A percentile compares a stretch with the other conserved stretches of the same genome.
These are phyloP conservation scores for Oryza meridionalis DNA, from an alignment of 176 grass and related monocot genomes.

Conservation along the genomic window DNA sequence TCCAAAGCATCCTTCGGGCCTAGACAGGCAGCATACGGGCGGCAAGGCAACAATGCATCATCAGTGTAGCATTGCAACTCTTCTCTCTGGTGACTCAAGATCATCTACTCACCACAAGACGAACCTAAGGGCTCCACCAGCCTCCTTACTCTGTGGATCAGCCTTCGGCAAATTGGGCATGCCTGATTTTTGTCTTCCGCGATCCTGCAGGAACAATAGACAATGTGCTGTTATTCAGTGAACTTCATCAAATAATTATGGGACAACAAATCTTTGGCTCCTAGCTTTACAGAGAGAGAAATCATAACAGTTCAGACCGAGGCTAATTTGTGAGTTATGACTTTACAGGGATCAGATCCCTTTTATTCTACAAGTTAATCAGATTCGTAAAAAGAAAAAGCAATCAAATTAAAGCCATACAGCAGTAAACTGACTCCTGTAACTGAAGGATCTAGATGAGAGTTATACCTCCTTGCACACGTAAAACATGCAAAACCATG, in stretches of 20 bases:
- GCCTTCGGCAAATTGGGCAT: constrained; percentile 46
- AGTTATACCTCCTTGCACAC: constrained; percentile 20
- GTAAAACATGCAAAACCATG: constrained; percentile 33
- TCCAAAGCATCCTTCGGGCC: background rate
- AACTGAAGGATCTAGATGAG: background rate
- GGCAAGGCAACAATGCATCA: background rate
- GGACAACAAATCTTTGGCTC: background rate
- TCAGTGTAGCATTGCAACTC: no score
- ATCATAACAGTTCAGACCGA: background rate
- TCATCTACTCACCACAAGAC: background rate
- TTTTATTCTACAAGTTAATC: background rate
- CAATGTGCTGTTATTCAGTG: background rate
- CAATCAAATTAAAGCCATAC: background rate
- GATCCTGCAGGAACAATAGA: background rate
- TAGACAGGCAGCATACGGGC: background rate
- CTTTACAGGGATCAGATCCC: background rate
- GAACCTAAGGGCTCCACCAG: background rate
- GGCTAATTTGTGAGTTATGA: background rate
- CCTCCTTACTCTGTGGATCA: constrained; percentile 26
- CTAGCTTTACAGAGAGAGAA: background rate
- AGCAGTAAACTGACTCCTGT: background rate
- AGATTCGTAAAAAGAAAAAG: background rate
- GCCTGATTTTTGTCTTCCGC: constrained; percentile 33
- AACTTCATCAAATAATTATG: background rate
- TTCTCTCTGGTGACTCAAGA: background rate